Conservation (phyloP, 371 early-diverging fungal species). For the Capillidium rhysosporum region DNA sequence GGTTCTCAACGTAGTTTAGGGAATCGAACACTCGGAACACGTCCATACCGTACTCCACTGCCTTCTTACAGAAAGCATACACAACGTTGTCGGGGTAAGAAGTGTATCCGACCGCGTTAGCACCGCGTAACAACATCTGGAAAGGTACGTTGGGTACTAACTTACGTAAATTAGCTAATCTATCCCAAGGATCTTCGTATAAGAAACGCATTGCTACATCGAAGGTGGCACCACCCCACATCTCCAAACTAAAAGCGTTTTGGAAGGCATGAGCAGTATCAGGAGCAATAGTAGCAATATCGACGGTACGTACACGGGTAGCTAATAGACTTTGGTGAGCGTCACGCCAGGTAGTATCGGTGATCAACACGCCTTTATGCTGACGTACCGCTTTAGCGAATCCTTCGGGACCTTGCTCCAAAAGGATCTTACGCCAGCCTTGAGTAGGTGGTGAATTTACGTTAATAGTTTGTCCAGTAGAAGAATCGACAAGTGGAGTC, state of each 20-base stretch:
- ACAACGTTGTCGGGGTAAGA: conserved; percentile 92
- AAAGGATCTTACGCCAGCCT: conserved; percentile 77
- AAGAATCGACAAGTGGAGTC: background rate
- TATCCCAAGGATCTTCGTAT: conserved; percentile 89
- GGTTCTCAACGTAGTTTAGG: conserved; percentile 85
- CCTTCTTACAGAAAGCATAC: conserved; percentile 84
- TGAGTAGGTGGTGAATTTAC: conserved; percentile 29
- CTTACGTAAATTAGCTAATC: conserved; percentile 52
- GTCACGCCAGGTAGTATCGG: conserved; percentile 91
- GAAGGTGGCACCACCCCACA: conserved; percentile 91
- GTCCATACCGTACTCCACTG: conserved; percentile 77
- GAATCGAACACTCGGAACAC: conserved; percentile 93
- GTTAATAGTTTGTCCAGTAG: conserved; percentile 16
- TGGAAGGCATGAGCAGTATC: conserved; percentile 68
- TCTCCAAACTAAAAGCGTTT: conserved; percentile 77
- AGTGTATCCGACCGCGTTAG: conserved; percentile 93
- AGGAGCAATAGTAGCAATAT: conserved; percentile 59
- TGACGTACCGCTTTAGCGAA: conserved; percentile 79
- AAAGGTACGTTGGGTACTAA: conserved; percentile 91
- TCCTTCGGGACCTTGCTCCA: conserved; percentile 65
- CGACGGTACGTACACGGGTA: conserved; percentile 83
- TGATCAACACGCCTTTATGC: conserved; percentile 69
- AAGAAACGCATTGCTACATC: conserved; percentile 90
- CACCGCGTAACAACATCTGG: conserved; percentile 93
- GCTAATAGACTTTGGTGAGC: conserved; percentile 88